Conservation (phyloP, 257 asterid genomes). For the Solanum chaucha region DNA sequence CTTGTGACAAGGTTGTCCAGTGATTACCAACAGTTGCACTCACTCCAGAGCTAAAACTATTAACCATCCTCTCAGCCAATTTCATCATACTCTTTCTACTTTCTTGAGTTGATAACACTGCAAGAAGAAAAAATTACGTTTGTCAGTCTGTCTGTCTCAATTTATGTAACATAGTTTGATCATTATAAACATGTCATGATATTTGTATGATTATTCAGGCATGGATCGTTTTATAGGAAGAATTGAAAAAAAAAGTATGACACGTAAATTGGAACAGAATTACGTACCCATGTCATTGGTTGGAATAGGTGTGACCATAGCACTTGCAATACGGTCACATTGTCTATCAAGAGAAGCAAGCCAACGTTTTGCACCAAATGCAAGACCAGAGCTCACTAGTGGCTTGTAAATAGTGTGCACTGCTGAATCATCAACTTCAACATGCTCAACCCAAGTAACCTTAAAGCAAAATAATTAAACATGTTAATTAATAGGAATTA, state of each 20-base stretch:
- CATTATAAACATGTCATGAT: neutral
- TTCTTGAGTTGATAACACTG: neutral
- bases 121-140: neutral
- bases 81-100: slow-evolving; percentile 23
- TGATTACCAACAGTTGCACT: slow-evolving; percentile 16
- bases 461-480: neutral
- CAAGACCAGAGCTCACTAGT: slow-evolving; percentile 34
- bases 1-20: slow-evolving; percentile 31
- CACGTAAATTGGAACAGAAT: neutral
- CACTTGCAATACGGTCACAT: slow-evolving; percentile 29
- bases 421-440: slow-evolving; percentile 22
- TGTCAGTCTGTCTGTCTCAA: neutral
- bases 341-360: slow-evolving; percentile 27
- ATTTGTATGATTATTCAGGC: neutral
- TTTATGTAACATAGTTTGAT: neutral
- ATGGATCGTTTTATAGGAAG: neutral
- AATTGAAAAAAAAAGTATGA: neutral
- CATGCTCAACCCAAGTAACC: slow-evolving; percentile 66
- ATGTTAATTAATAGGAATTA: neutral
- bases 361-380: slow-evolving; percentile 61
- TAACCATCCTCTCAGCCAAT: slow-evolving; percentile 36
- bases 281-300: slow-evolving; percentile 6
- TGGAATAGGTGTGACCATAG: neutral
- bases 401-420: slow-evolving; percentile 33
- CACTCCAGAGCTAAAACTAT: slow-evolving; percentile 20